Conservation (phyloP, 805 yeast genomes). For the Pichia membranifaciens region DNA sequence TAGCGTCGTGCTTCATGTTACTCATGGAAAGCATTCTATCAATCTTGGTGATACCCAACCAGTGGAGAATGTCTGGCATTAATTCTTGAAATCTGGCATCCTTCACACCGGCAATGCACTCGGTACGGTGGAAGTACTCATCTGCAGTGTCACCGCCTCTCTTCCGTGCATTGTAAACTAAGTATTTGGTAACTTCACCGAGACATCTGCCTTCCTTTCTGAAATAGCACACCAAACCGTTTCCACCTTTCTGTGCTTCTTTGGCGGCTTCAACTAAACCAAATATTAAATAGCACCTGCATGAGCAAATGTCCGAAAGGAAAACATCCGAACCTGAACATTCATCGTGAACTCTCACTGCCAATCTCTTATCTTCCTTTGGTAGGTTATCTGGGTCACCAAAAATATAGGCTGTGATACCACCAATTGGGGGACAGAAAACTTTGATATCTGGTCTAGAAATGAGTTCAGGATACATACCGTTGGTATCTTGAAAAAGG, state of each 20-base stretch:
- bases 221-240: slow-evolving; percentile 58
- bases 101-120: slow-evolving; percentile 66
- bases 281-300: slow-evolving; percentile 61
- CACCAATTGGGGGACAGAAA: slow-evolving; percentile 66
- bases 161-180: slow-evolving; percentile 66
- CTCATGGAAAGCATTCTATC: slow-evolving; percentile 68
- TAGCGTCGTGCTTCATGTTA: slow-evolving; percentile 67
- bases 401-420: slow-evolving; percentile 58
- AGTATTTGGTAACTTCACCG: slow-evolving; percentile 65
- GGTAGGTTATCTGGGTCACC: slow-evolving; percentile 54
- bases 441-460: slow-evolving; percentile 64
- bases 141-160: slow-evolving; percentile 65
- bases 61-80: slow-evolving; percentile 66
- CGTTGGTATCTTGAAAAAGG: slow-evolving; percentile 63
- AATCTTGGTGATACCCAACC: slow-evolving; percentile 58
- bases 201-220: slow-evolving; percentile 67
- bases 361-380: slow-evolving; percentile 44
- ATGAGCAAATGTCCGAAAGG: slow-evolving; percentile 63
- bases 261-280: slow-evolving; percentile 65
- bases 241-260: slow-evolving; percentile 63
- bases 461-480: slow-evolving; percentile 63
- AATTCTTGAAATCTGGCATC: slow-evolving; percentile 68
- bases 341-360: slow-evolving; percentile 61
- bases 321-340: slow-evolving; percentile 69
- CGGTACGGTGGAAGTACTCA: slow-evolving; percentile 62